Conservation (phyloP, 352 stramenopile species). For the Phytophthora sp. region DNA sequence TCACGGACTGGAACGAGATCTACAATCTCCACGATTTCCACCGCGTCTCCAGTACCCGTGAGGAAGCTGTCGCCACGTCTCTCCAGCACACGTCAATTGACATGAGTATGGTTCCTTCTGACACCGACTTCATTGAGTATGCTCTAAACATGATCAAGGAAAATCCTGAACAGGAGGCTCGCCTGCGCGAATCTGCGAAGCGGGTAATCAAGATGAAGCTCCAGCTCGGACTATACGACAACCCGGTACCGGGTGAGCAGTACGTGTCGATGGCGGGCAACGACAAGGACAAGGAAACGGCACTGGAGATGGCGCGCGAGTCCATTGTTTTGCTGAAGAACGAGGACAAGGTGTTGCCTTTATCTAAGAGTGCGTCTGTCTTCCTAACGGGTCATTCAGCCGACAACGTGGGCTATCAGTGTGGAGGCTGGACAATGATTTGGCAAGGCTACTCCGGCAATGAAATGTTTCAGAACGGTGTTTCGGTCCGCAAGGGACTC, state of each 20-base stretch:
- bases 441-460: conserved; percentile 76
- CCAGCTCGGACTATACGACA: conserved; percentile 56
- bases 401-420: conserved; percentile 60
- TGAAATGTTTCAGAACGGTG: conserved; percentile 44
- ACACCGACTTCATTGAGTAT: conserved; percentile 47
- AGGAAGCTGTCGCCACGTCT: neutral
- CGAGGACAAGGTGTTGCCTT: conserved; percentile 46
- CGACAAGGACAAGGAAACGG: conserved; percentile 39
- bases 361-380: conserved; percentile 36
- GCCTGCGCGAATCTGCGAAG: conserved; percentile 33
- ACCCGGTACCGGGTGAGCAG: conserved; percentile 42
- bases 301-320: conserved; percentile 54
- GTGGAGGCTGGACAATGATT: conserved; percentile 68
- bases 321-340: conserved; percentile 81
- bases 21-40: conserved; percentile 32
- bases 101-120: conserved; percentile 81
- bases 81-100: conserved; percentile 58
- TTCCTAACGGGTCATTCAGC: conserved; percentile 71
- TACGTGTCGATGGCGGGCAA: conserved; percentile 40
- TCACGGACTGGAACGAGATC: conserved; percentile 91
- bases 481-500: conserved; percentile 36
- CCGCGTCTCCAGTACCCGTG: neutral
- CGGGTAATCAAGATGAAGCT: conserved; percentile 41
- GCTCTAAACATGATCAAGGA: conserved; percentile 37
- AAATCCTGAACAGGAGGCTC: conserved; percentile 37